Conservation (phyloP, 352 stramenopile species). For the Thraustochytrium sp. region DNA sequence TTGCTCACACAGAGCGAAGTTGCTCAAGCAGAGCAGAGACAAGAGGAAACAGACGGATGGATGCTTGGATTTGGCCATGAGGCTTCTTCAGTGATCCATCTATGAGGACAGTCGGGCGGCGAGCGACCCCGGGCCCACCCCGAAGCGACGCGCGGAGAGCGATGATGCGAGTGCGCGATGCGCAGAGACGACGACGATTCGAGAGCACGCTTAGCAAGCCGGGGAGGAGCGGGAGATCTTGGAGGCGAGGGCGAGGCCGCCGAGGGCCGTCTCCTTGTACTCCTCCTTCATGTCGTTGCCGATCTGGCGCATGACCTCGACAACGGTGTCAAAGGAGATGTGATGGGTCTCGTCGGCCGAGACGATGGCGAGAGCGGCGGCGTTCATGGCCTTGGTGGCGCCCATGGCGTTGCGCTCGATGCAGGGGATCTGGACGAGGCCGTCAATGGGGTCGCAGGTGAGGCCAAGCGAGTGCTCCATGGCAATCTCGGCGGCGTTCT, state of each 20-base stretch:
- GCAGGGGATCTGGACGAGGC: conserved; percentile 51
- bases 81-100: too few species aligned
- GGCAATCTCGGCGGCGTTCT: conserved; percentile 50
- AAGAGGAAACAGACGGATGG: too few species aligned
- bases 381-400: conserved; percentile 47
- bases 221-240: conserved; percentile 23
- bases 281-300: conserved; percentile 39
- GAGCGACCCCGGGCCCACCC: too few species aligned
- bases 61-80: too few species aligned
- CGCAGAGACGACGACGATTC: not conserved
- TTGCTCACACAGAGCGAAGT: too few species aligned
- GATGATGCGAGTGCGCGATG: too few species aligned
- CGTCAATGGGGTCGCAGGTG: conserved; percentile 49
- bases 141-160: not conserved
- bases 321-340: conserved; percentile 27
- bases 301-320: conserved; percentile 36
- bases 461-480: conserved; percentile 50
- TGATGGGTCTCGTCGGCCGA: not conserved
- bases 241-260: conserved; percentile 12
- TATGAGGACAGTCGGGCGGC: too few species aligned
- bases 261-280: conserved; percentile 43
- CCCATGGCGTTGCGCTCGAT: conserved; percentile 52
- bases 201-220: not conserved
- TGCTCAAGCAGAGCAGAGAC: too few species aligned
- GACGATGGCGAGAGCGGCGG: conserved; percentile 19